A percentile compares a stretch with the other conserved stretches of the same genome.
phyloP scores from a whole-genome alignment of 179 eudicot species.

The Beta lomatogona region DNA sequence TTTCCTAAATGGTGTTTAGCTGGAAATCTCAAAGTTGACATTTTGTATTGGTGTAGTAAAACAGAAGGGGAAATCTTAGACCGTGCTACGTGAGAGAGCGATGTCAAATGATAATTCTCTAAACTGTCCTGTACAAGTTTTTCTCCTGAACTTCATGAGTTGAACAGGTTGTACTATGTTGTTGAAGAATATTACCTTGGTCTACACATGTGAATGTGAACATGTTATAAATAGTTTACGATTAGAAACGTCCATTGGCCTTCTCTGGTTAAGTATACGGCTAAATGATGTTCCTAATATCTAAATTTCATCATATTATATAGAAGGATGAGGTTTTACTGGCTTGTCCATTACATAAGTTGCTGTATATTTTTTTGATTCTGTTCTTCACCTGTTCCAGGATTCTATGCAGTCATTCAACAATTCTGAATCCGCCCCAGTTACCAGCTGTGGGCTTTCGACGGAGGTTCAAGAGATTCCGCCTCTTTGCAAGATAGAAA shows the following conservation, averaged over 20 bases:
- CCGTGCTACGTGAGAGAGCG: not conserved
- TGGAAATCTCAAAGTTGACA: conserved; percentile 6
- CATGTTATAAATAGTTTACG: not conserved
- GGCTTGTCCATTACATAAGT: not conserved
- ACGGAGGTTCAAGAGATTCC: conserved; percentile 45
- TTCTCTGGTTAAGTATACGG: not conserved
- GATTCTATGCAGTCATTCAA: conserved; percentile 44
- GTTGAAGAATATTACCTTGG: too few relatives aligned
- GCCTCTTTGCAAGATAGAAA: conserved; percentile 75
- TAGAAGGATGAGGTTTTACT: not conserved
- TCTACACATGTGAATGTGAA: too few relatives aligned
- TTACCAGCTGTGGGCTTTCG: conserved; percentile 44
- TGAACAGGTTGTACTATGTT: too few relatives aligned
- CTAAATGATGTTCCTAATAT: not conserved
- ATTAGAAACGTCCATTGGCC: not conserved
- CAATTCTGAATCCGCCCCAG: conserved; percentile 44
- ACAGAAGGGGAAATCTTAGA: not conserved
- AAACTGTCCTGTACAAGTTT: not conserved
- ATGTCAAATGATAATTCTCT: not conserved
- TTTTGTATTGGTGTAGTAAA: not conserved
- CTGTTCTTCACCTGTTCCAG: conserved; percentile 29
- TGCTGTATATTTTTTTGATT: not conserved
- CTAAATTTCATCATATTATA: not conserved
- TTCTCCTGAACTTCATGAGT: not conserved
- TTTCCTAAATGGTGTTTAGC: not conserved